phyloP scores from a whole-genome alignment of 1,139 yeast species.

The Blastobotrys capitulatus region DNA sequence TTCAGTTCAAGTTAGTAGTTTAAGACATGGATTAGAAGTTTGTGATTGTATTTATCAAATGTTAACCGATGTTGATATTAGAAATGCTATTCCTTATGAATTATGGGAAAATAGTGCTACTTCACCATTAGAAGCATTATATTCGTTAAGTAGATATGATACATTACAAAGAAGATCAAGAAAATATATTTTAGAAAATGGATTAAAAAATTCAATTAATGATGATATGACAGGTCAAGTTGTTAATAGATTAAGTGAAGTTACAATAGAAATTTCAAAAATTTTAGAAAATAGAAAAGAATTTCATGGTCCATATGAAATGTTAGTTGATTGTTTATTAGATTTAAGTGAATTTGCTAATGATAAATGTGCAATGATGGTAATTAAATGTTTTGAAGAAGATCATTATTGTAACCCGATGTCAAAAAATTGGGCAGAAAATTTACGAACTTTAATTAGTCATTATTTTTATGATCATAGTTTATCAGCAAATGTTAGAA shows the following conservation, averaged over 20 bases:
- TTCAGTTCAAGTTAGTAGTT: constrained; percentile 25
- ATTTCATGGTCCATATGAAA: constrained; percentile 43
- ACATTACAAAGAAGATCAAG: constrained; percentile 33
- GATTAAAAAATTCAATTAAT: constrained; percentile 1
- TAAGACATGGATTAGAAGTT: constrained; percentile 28
- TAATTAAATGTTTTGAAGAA: constrained; percentile 45
- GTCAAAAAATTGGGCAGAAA: constrained; percentile 49
- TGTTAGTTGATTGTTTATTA: constrained; percentile 42
- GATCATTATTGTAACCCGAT: constrained; percentile 51
- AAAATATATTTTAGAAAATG: constrained; percentile 18
- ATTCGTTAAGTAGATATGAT: constrained; percentile 30
- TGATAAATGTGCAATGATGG: constrained; percentile 37
- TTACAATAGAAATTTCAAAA: constrained; percentile 19
- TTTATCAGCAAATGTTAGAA: constrained; percentile 36
- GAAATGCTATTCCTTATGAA: constrained; percentile 32
- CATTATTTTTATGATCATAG: constrained; percentile 40
- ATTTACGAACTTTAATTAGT: constrained; percentile 42
- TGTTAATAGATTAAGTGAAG: constrained; percentile 16
- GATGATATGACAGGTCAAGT: constrained; percentile 16
- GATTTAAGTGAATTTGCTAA: constrained; percentile 38
- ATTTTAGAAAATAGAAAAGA: constrained; percentile 16
- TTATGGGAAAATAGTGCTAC: constrained; percentile 44
- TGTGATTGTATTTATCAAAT: constrained; percentile 25
- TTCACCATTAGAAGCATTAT: constrained; percentile 40
- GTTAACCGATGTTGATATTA: constrained; percentile 19